Percentiles rank a stretch among this genome's conserved stretches.
Evolutionary conservation across 306 rosid genomes (phyloP).

Genomic region (Glycine latifolia): DNA sequence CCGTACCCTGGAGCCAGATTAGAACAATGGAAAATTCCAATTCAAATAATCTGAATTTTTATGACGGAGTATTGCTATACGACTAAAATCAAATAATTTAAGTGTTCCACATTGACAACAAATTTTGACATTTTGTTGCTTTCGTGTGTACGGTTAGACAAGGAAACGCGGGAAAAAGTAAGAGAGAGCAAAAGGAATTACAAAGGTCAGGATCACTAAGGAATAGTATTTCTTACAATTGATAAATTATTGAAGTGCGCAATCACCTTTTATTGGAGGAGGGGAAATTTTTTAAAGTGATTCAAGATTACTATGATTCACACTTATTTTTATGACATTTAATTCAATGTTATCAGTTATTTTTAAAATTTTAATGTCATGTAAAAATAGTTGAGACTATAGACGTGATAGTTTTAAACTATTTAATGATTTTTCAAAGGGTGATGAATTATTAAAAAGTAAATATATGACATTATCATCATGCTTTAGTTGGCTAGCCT

Average conservation of each 20-base stretch:
- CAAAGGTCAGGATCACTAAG: background rate
- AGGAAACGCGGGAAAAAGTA: background rate
- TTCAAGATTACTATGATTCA: too few relatives aligned
- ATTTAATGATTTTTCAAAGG: too few relatives aligned
- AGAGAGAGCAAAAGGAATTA: background rate
- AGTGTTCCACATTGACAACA: background rate
- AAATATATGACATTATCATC: background rate
- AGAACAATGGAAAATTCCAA: constrained; percentile 6
- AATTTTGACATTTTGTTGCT: background rate
- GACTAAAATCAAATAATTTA: background rate
- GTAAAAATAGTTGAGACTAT: too few relatives aligned
- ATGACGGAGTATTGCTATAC: background rate
- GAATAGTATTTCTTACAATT: background rate
- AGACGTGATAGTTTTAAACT: too few relatives aligned
- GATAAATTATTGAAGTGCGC: background rate
- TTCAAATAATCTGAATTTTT: constrained; percentile 1
- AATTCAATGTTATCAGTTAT: too few relatives aligned
- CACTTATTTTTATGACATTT: too few relatives aligned
- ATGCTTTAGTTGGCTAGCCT: background rate
- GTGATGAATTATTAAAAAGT: background rate
- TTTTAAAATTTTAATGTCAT: too few relatives aligned
- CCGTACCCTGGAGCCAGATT: background rate
- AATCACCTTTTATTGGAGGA: background rate
- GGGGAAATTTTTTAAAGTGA: background rate
- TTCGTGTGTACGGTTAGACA: background rate